These are phyloP conservation scores for Asterochloris sp. DNA, from an alignment of 139 green algal genomes.

Conservation along the genomic window DNA sequence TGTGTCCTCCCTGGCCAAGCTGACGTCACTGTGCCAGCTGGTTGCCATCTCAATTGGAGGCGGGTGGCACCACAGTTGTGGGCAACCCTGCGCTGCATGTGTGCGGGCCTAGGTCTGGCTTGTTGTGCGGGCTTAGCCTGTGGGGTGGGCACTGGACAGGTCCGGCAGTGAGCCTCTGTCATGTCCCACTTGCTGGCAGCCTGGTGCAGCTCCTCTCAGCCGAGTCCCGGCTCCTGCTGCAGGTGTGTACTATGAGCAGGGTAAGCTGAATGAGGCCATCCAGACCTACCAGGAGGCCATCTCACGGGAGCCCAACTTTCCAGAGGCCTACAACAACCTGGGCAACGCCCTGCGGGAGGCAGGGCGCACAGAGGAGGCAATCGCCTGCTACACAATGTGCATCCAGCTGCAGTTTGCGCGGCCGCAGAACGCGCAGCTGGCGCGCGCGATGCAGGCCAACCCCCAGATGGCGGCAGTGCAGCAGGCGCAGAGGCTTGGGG, in stretches of 20 bases:
- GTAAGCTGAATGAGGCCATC: slow-evolving; percentile 65
- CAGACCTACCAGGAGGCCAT: slow-evolving; percentile 64
- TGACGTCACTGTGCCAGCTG: too few relatives aligned
- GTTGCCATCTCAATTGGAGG: too few relatives aligned
- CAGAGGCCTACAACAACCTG: slow-evolving; percentile 85
- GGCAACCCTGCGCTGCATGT: too few relatives aligned
- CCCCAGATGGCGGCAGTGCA: slow-evolving; percentile 23
- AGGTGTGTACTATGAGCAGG: slow-evolving; percentile 66
- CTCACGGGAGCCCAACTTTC: slow-evolving; percentile 60
- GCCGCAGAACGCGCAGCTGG: slow-evolving; percentile 16
- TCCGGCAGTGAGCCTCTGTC: too few relatives aligned
- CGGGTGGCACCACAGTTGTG: too few relatives aligned
- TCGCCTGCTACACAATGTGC: slow-evolving; percentile 72
- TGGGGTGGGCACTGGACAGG: too few relatives aligned
- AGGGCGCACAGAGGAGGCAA: slow-evolving; percentile 58
- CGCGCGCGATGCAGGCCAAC: slow-evolving; percentile 6
- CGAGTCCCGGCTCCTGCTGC: not conserved
- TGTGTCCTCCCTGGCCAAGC: too few relatives aligned
- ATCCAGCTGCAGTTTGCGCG: slow-evolving; percentile 68
- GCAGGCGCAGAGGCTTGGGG: slow-evolving; percentile 60
- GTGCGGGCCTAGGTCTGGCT: too few relatives aligned
- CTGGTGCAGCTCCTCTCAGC: too few relatives aligned
- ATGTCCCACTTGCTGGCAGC: too few relatives aligned
- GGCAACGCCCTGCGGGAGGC: slow-evolving; percentile 73
- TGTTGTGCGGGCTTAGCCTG: too few relatives aligned